Base-by-base conservation (phyloP, 2,329 filamentous ascomycete species). In the Ophiostoma australiae region DNA sequence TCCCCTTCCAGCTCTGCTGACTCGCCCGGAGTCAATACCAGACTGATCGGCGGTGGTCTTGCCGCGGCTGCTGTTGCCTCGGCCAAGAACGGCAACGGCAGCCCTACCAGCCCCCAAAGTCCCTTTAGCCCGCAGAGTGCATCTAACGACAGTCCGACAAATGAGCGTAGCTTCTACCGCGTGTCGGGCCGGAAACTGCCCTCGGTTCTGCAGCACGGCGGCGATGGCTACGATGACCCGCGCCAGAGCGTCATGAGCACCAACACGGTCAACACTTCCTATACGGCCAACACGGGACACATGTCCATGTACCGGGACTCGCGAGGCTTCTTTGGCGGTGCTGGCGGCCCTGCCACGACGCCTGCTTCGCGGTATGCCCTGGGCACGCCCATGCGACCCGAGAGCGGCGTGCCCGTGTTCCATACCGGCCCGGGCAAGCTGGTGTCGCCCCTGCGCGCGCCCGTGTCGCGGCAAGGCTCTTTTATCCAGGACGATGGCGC, bases 151-250 rank as follows among this genome's bases (percentile, higher is more conserved):
- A 41, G 66, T 5, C 66, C 66, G 3, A 35, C 44, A 17, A 69
- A 72, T 1, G 87, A 90, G 76, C 81, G 82, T 72, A 86, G 87
- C 0, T 91, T 91, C 77, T 86, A 89, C 73, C 85, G 87, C 39
- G 85, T 91, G 1, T 89, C 88, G 6, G 89, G 89, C 73, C 84
- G 84, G 75, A 90, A 90, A 76, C 77, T 91, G 71, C 85, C 86
- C 3, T 87, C 89, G 1, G 88, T 90, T 11, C 79, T 90, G 52
- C 82, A 87, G 72, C 82, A 82, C 67, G 88, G 88, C 17, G 88
- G 88, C 6, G 88, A 90, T 76, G 88, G 88, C 1, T 90, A 87
- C 78, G 70, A 71, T 10, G 73, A 77, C 66, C 73, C 75, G 63
- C 75, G 80, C 76, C 75, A 71, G 20, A 76, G 73, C 69, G 41